phyloP scores from a whole-genome alignment of 805 yeast species.

The Ogataea corticis region DNA sequence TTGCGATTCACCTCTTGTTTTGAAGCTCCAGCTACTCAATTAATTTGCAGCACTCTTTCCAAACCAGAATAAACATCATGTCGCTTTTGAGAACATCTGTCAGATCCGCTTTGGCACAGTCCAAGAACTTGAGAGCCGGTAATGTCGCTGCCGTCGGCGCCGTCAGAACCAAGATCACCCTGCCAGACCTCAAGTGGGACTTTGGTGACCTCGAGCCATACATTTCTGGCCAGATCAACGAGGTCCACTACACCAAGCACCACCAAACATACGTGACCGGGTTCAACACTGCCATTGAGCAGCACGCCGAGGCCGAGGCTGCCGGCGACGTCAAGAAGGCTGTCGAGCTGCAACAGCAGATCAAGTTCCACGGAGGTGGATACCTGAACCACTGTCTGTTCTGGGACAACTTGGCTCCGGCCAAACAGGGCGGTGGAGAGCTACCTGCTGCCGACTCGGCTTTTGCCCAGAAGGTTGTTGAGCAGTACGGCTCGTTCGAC shows the following conservation, averaged over 20 bases:
- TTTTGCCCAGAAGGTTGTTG: constrained; percentile 56
- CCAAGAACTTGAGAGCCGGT: constrained; percentile 13
- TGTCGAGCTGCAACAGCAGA: constrained; percentile 65
- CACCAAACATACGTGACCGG: constrained; percentile 91
- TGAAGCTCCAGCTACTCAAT: no score
- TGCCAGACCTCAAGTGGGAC: constrained; percentile 83
- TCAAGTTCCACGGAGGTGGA: constrained; percentile 94
- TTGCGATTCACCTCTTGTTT: no score
- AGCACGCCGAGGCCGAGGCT: constrained; percentile 62
- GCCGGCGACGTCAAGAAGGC: constrained; percentile 60
- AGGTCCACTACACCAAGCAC: constrained; percentile 84
- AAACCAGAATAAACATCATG: constrained; percentile 9
- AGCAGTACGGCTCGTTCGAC: constrained; percentile 74
- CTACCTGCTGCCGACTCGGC: constrained; percentile 55
- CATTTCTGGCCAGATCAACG: constrained; percentile 85
- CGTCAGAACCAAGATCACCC: constrained; percentile 63
- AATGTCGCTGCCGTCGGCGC: constrained; percentile 22
- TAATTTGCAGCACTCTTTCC: no score
- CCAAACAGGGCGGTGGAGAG: constrained; percentile 73
- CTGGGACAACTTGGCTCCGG: constrained; percentile 87
- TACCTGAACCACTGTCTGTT: constrained; percentile 80
- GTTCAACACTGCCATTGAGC: constrained; percentile 75
- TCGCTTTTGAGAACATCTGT: constrained; percentile 30
- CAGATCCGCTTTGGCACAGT: constrained; percentile 23
- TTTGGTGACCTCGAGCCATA: constrained; percentile 84